Percentiles rank a stretch among this genome's conserved stretches.
These are phyloP conservation scores for Oryza punctata DNA, from an alignment of 176 grass and related monocot genomes.

Conservation along the genomic window DNA sequence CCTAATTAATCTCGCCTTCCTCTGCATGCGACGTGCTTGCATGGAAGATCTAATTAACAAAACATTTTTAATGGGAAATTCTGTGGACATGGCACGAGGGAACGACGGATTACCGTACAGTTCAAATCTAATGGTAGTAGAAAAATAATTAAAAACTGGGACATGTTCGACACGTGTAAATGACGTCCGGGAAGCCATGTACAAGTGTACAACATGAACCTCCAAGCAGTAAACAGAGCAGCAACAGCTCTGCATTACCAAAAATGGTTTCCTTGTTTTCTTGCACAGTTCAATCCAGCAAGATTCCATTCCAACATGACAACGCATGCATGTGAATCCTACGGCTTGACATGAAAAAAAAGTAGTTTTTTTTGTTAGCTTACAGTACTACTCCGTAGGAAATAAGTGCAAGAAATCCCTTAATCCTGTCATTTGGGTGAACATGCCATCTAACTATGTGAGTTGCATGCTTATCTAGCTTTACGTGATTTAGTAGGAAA, in stretches of 20 bases:
- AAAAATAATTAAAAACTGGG: background rate
- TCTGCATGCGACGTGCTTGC: background rate
- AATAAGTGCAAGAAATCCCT: background rate
- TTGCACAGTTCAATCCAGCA: slow-evolving; percentile 20
- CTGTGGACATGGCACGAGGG: background rate
- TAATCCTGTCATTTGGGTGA: background rate
- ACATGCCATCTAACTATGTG: background rate
- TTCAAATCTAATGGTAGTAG: background rate
- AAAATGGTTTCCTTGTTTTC: background rate
- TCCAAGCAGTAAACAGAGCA: background rate
- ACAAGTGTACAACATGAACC: background rate
- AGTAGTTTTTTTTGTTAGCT: background rate
- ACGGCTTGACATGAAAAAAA: background rate
- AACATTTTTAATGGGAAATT: background rate
- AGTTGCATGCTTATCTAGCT: background rate
- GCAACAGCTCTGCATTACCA: background rate
- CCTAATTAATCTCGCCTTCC: background rate
- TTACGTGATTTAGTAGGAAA: background rate
- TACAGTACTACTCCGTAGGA: background rate
- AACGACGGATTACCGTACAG: background rate
- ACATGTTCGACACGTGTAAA: background rate
- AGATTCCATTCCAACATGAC: slow-evolving; percentile 1
- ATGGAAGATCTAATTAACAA: background rate
- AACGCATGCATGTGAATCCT: background rate
- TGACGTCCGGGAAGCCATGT: slow-evolving; percentile 5